Percentiles rank a stretch among this genome's conserved stretches.
phyloP scores from a whole-genome alignment of 2,329 filamentous ascomycete species.

The Aspergillus aculeatus region DNA sequence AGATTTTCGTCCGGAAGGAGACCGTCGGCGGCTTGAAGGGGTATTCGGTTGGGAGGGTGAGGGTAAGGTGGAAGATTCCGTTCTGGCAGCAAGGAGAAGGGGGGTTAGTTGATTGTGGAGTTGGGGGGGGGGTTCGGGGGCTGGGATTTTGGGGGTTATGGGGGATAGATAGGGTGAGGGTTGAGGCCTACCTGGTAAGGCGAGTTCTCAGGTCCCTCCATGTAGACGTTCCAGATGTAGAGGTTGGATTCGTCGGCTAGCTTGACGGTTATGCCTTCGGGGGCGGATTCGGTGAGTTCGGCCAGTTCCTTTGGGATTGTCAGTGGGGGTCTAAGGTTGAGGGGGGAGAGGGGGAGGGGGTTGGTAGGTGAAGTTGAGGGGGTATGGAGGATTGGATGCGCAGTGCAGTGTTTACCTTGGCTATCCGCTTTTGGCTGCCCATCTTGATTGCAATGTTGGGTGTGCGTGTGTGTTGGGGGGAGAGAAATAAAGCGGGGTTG shows the following conservation, averaged over 20 bases:
- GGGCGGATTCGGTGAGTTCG: constrained; percentile 58
- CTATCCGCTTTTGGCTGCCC: constrained; percentile 49
- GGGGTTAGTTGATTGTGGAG: too few species aligned
- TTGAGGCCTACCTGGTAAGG: constrained; percentile 59
- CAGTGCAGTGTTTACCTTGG: constrained; percentile 37
- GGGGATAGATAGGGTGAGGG: not conserved
- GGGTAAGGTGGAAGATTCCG: constrained; percentile 70
- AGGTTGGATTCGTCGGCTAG: constrained; percentile 64
- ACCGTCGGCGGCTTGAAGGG: constrained; percentile 85
- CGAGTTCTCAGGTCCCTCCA: constrained; percentile 65
- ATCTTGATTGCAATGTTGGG: constrained; percentile 24
- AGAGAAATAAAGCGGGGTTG: not conserved
- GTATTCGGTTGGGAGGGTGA: constrained; percentile 75
- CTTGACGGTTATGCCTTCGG: constrained; percentile 56
- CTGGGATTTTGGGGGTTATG: too few species aligned
- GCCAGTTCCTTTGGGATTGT: constrained; percentile 53
- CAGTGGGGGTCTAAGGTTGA: not conserved
- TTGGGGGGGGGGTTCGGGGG: too few species aligned
- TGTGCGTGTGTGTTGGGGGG: not conserved
- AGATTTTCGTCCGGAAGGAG: constrained; percentile 83
- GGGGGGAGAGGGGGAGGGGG: too few species aligned
- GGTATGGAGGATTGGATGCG: too few species aligned
- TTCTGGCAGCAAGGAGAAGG: constrained; percentile 44
- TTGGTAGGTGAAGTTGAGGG: too few species aligned
- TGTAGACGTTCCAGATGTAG: constrained; percentile 65